Conservation (phyloP, 371 early-diverging fungal genomes). For the Mortierella sp. region DNA sequence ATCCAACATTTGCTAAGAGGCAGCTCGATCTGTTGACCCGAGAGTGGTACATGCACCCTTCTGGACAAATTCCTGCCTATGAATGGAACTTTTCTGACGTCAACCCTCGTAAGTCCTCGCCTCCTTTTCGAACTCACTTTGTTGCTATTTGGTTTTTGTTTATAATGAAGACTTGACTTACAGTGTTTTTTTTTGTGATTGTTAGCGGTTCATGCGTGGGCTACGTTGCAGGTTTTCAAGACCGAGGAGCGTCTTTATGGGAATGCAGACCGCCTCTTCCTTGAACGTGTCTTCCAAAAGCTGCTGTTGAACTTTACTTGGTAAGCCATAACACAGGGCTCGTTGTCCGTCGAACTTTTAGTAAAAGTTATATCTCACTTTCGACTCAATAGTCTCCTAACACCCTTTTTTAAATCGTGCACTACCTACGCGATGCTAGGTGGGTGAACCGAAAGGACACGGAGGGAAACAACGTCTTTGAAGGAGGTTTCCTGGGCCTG, state of each 20-base stretch:
- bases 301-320: conserved; percentile 66
- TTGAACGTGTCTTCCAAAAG: conserved; percentile 67
- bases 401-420: not conserved
- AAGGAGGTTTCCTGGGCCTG: conserved; percentile 64
- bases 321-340: conserved; percentile 10
- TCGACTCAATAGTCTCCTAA: not conserved
- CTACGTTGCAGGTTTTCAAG: conserved; percentile 59
- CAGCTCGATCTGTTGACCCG: conserved; percentile 52
- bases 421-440: conserved; percentile 16
- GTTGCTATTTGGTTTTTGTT: not conserved
- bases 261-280: conserved; percentile 53
- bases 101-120: conserved; percentile 55
- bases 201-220: conserved; percentile 66
- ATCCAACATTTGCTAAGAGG: conserved; percentile 47
- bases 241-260: conserved; percentile 57
- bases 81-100: conserved; percentile 68
- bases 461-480: conserved; percentile 62
- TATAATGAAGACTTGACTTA: not conserved
- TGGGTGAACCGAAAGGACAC: conserved; percentile 67
- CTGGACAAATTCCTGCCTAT: conserved; percentile 57
- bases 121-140: not conserved
- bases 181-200: not conserved
- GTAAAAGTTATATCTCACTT: not conserved
- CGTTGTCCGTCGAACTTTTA: not conserved
- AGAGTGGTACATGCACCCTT: conserved; percentile 58